Evolutionary conservation across 352 stramenopile genomes (phyloP).

Genomic region (Globisporangium splendens): DNA sequence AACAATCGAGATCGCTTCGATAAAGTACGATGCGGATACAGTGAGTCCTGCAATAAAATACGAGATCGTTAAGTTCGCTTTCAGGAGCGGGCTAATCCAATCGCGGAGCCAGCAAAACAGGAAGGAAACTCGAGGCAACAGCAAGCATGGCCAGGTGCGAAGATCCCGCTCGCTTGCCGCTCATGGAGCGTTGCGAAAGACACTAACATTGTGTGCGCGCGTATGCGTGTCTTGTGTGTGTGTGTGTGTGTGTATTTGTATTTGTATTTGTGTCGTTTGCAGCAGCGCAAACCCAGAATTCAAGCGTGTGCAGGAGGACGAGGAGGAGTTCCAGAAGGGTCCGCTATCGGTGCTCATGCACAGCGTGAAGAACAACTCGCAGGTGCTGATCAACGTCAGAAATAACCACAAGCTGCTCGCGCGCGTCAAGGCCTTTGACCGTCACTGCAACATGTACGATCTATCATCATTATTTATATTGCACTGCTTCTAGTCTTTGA

Average conservation of each 20-base stretch:
- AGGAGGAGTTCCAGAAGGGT: conserved; percentile 95
- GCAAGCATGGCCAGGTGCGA: conserved; percentile 16
- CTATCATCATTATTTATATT: neutral
- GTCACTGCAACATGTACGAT: conserved; percentile 99
- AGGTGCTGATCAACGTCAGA: conserved; percentile 99
- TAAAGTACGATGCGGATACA: neutral
- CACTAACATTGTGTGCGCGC: too few species aligned
- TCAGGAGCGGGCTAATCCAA: neutral
- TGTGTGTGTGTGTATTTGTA: neutral
- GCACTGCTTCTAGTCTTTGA: neutral
- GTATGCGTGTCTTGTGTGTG: neutral
- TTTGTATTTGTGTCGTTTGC: neutral
- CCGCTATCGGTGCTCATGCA: conserved; percentile 97
- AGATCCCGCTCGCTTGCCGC: neutral
- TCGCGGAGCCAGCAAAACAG: neutral
- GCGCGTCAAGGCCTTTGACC: conserved; percentile 99
- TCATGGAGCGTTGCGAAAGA: too few species aligned
- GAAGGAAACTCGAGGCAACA: neutral
- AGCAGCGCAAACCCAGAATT: conserved; percentile 48
- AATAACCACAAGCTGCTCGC: conserved; percentile 99
- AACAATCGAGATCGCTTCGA: neutral
- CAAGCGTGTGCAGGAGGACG: conserved; percentile 86
- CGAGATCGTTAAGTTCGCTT: neutral
- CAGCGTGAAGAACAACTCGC: conserved; percentile 96
- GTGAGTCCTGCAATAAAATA: neutral